Evolutionary conservation across 1,284 basidiomycete genomes (phyloP).

Genomic region (Moesziomyces antarcticus): DNA sequence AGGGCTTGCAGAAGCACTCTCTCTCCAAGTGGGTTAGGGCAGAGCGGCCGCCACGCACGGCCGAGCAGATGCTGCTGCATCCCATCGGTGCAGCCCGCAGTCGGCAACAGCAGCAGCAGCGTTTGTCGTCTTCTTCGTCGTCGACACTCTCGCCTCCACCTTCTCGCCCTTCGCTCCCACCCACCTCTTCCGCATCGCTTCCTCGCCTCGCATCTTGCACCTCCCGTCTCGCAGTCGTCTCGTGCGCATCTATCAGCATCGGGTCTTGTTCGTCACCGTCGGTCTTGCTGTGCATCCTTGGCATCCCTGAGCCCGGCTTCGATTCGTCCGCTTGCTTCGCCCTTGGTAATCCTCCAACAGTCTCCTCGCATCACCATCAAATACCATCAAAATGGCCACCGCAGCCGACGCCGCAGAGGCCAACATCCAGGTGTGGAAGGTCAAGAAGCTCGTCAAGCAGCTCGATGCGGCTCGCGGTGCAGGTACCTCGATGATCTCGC

Average conservation of each 20-base stretch:
- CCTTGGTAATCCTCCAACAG: neutral
- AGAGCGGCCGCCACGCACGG: no score
- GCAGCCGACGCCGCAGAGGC: constrained; percentile 47
- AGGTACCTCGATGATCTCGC: constrained; percentile 98
- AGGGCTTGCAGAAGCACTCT: no score
- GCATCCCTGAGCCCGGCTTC: neutral
- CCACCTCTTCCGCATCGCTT: neutral
- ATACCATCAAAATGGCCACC: constrained; percentile 24
- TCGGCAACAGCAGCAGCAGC: no score
- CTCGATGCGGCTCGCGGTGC: constrained; percentile 71
- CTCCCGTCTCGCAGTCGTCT: neutral
- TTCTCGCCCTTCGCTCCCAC: neutral
- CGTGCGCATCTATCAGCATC: neutral
- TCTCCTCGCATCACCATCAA: neutral
- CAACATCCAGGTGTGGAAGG: constrained; percentile 77
- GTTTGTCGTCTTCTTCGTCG: no score
- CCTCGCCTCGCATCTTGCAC: neutral
- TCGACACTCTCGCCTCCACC: neutral
- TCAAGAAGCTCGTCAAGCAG: constrained; percentile 80
- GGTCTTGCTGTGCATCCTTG: neutral
- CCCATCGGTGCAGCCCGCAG: no score
- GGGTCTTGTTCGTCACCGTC: neutral
- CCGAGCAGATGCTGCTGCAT: no score
- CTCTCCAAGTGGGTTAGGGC: no score
- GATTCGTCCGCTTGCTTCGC: no score